These are phyloP conservation scores for Spathaspora boniae DNA, from an alignment of 805 yeast genomes.

Conservation along the genomic window DNA sequence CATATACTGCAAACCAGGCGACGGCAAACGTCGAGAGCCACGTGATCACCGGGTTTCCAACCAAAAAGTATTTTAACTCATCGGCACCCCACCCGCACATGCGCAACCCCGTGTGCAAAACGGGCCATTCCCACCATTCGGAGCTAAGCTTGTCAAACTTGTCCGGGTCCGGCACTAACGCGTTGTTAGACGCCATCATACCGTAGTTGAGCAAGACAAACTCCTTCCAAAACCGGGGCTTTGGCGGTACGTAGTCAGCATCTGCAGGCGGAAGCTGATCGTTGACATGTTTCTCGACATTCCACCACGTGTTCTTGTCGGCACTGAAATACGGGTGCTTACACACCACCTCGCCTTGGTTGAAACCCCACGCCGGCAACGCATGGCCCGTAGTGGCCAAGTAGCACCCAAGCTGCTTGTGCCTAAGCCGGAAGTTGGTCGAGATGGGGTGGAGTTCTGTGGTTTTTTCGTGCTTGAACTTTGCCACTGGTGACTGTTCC, in stretches of 20 bases:
- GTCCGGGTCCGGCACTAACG: constrained; percentile 73
- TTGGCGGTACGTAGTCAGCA: constrained; percentile 33
- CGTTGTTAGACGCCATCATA: constrained; percentile 86
- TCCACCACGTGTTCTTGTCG: constrained; percentile 78
- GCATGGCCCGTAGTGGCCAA: constrained; percentile 68
- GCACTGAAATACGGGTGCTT: constrained; percentile 45
- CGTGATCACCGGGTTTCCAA: constrained; percentile 77
- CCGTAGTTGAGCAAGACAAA: constrained; percentile 74
- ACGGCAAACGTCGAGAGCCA: constrained; percentile 45
- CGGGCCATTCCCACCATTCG: constrained; percentile 86
- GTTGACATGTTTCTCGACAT: constrained; percentile 66
- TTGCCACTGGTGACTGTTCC: constrained; percentile 36
- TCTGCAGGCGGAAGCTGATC: constrained; percentile 36
- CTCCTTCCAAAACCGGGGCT: constrained; percentile 61
- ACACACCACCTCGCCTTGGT: constrained; percentile 79
- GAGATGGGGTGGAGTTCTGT: constrained; percentile 69
- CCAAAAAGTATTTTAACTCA: constrained; percentile 57
- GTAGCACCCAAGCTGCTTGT: constrained; percentile 66
- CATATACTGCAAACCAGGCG: constrained; percentile 17
- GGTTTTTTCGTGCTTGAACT: constrained; percentile 45
- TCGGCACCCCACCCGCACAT: constrained; percentile 69
- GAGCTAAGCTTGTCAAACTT: constrained; percentile 71
- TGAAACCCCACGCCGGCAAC: constrained; percentile 81
- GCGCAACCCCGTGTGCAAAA: constrained; percentile 70
- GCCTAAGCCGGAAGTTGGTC: constrained; percentile 65